These are phyloP conservation scores for Aspergillus brasiliensis DNA, from an alignment of 2,329 filamentous ascomycete genomes.

Conservation along the genomic window DNA sequence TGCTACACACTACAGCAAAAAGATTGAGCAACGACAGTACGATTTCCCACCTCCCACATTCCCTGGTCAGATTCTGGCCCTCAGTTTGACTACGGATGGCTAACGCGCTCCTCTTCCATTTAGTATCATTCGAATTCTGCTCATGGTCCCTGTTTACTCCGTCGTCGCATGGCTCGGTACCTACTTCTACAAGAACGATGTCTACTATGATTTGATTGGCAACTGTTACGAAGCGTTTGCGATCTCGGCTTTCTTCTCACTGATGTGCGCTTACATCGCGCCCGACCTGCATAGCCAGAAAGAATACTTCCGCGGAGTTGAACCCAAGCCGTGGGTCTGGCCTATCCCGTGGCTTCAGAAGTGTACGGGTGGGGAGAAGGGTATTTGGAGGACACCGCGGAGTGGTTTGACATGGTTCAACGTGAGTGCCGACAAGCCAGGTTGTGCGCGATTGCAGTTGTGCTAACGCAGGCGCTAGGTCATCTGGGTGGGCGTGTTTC, in stretches of 20 bases:
- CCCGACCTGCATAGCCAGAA: conserved; percentile 79
- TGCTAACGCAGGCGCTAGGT: conserved; percentile 18
- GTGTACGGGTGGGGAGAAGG: conserved; percentile 69
- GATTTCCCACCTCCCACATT: conserved; percentile 23
- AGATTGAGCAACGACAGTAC: conserved; percentile 62
- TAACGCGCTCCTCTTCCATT: conserved; percentile 3
- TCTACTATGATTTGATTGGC: conserved; percentile 79
- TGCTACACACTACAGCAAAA: conserved; percentile 62
- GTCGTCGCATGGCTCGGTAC: conserved; percentile 73
- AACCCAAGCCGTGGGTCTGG: conserved; percentile 72
- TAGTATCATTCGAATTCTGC: conserved; percentile 82
- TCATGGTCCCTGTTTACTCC: conserved; percentile 84
- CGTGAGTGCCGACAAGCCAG: conserved; percentile 38
- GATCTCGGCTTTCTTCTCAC: conserved; percentile 81
- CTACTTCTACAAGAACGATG: conserved; percentile 72
- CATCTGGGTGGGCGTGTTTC: conserved; percentile 78
- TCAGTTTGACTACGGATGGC: neutral
- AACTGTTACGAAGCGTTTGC: conserved; percentile 90
- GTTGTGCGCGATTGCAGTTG: neutral
- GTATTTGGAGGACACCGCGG: conserved; percentile 71
- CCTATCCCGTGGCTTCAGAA: conserved; percentile 70
- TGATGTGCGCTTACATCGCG: conserved; percentile 79
- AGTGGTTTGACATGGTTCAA: conserved; percentile 92
- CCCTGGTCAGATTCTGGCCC: neutral
- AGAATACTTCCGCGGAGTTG: conserved; percentile 72